Evolutionary conservation across 768 basidiomycete genomes (phyloP), one percentile per base, ranked within the genome.

Genomic region (Mycena vitilis): DNA sequence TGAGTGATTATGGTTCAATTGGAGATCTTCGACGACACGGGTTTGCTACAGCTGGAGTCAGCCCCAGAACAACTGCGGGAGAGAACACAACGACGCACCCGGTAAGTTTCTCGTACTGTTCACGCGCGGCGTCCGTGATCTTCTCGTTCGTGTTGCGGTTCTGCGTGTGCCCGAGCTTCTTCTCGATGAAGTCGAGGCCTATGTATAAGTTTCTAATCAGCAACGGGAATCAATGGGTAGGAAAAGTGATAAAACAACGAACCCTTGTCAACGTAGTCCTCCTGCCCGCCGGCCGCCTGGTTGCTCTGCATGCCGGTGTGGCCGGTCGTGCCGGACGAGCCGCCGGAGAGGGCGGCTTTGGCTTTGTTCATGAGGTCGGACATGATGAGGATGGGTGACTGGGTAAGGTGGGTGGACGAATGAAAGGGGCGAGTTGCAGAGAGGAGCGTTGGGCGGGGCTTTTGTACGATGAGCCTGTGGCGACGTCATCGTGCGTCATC

Each of bases 101-200:
- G 18, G 53, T 63, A 11, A 20, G 10, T 4, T 63, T 63, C 61
- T 63, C 61, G 23, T 45, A 63, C 40, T 18, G 3, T 20, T 37
- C 37, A 42, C 61, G 61, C 20, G 61, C 61, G 44, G 42, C 61
- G 47, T 63, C 61, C 52, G 61, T 63, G 52, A 63, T 54, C 20
- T 63, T 63, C 61, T 63, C 61, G 42, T 63, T 63, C 4, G 30
- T 44, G 22, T 18, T 52, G 20, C 60, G 36, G 48, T 51, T 60
- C 13, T 45, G 15, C 10, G 44, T 13, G 2, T 16, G 13, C 3
- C 44, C 44, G 15, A 16, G 15, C 18, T 45, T 45, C 18, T 18
- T 45, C 44, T 45, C 44, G 16, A 45, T 6, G 15, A 18, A 13
- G 16, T 15, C 44, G 44, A 45, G 44, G 44, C 44, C 44, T 45